phyloP scores from a whole-genome alignment of 2,329 filamentous ascomycete species.

The Mycosphaerelloides madeirae region DNA sequence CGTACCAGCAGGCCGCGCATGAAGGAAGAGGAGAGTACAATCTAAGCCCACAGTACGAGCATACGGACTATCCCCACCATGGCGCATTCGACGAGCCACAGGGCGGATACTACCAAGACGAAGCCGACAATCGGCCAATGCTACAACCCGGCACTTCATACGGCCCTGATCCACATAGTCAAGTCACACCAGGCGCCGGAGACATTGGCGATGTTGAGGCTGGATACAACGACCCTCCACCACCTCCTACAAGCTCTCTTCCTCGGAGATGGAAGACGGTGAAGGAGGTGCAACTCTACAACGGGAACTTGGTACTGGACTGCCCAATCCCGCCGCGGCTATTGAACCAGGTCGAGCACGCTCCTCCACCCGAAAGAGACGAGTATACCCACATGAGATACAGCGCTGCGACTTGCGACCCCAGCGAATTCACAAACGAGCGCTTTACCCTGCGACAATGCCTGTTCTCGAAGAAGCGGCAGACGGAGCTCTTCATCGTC shows the following conservation, averaged over 20 bases:
- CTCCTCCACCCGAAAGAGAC: constrained; percentile 72
- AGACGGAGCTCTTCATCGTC: constrained; percentile 93
- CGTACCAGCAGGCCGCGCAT: constrained; percentile 39
- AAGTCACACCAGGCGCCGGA: constrained; percentile 40
- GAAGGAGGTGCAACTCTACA: constrained; percentile 90
- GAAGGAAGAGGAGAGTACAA: constrained; percentile 51
- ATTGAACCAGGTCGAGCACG: constrained; percentile 81
- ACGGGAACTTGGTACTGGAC: constrained; percentile 93
- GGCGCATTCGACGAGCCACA: constrained; percentile 31
- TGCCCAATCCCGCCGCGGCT: constrained; percentile 89
- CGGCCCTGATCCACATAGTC: constrained; percentile 53
- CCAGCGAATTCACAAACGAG: constrained; percentile 77
- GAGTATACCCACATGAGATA: constrained; percentile 91
- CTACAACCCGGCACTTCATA: constrained; percentile 59
- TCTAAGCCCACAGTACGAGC: constrained; percentile 70
- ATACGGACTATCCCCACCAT: constrained; percentile 72
- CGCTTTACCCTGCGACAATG: constrained; percentile 89
- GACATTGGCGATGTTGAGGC: constrained; percentile 29
- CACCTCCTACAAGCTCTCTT: constrained; percentile 53
- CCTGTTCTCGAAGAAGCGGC: constrained; percentile 84
- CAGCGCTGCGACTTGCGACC: constrained; percentile 90
- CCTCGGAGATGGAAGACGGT: constrained; percentile 96
- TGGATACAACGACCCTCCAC: constrained; percentile 40
- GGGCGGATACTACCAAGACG: constrained; percentile 56
- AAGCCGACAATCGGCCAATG: constrained; percentile 72